phyloP scores from a whole-genome alignment of 352 stramenopile genomes.

The Phytophthora pseudosyringae region DNA sequence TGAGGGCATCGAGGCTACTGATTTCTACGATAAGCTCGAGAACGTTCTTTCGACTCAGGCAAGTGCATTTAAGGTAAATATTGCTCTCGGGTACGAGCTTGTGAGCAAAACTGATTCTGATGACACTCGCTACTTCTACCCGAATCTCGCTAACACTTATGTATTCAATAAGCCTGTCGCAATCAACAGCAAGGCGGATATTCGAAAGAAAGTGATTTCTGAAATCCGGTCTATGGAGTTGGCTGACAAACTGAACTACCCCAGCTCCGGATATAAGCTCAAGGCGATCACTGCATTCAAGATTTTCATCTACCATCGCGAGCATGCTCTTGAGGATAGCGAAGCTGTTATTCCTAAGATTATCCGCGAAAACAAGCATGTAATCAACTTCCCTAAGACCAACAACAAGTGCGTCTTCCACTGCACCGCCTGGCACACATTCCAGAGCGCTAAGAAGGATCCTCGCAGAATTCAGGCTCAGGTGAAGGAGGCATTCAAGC shows the following conservation, averaged over 20 bases:
- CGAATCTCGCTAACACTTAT: background rate
- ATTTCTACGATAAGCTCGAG: conserved; percentile 1
- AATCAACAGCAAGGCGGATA: conserved; percentile 2
- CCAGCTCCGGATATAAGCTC: background rate
- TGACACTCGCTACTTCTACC: background rate
- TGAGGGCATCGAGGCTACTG: background rate
- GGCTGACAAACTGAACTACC: conserved; percentile 1
- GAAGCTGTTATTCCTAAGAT: background rate
- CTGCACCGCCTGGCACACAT: background rate
- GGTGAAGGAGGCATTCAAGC: background rate
- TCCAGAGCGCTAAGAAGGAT: background rate
- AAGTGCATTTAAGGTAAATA: background rate
- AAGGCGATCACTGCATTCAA: conserved; percentile 4
- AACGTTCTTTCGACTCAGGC: background rate
- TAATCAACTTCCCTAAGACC: conserved; percentile 1
- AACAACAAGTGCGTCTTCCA: conserved; percentile 4
- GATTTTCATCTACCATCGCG: background rate
- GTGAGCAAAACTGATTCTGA: background rate
- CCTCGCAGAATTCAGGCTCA: background rate
- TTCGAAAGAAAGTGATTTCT: background rate
- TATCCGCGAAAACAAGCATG: background rate
- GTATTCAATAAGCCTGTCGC: background rate
- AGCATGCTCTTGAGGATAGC: background rate
- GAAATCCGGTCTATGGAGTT: conserved; percentile 2
- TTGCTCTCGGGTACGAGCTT: background rate